A percentile compares a stretch with the other conserved stretches of the same genome.
Conservation (phyloP, 2,329 filamentous ascomycete species). For the Nemania bipapillata region DNA sequence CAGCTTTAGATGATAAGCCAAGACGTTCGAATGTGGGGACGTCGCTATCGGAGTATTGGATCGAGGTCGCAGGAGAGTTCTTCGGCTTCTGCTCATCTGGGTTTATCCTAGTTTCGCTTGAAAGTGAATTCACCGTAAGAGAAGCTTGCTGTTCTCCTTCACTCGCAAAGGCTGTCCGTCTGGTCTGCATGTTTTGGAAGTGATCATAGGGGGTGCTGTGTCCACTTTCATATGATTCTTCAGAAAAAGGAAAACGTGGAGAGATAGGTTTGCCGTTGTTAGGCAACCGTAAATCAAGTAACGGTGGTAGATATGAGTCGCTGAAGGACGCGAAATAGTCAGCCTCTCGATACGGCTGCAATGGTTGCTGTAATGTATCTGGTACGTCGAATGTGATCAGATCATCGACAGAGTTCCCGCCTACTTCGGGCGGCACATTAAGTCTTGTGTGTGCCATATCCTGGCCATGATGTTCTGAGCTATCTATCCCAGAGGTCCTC, state of each 20-base stretch:
- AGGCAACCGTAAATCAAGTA: conserved; percentile 46
- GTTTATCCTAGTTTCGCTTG: conserved; percentile 26
- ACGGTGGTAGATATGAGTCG: conserved; percentile 48
- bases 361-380: conserved; percentile 31
- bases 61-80: conserved; percentile 44
- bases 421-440: conserved; percentile 15
- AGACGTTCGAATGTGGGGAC: conserved; percentile 48
- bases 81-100: conserved; percentile 39
- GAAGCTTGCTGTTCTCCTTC: conserved; percentile 19
- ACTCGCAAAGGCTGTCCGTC: background rate
- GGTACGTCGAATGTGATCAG: conserved; percentile 36
- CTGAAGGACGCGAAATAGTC: conserved; percentile 50
- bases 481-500: background rate
- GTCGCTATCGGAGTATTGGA: conserved; percentile 49
- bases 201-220: conserved; percentile 27
- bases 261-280: conserved; percentile 40
- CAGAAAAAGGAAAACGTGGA: conserved; percentile 39
- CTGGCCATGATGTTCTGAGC: background rate
- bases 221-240: conserved; percentile 40
- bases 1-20: conserved; percentile 44
- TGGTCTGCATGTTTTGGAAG: conserved; percentile 4
- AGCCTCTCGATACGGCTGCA: conserved; percentile 40
- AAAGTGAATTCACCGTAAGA: background rate
- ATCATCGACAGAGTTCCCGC: conserved; percentile 31
- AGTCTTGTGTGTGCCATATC: conserved; percentile 25